These are phyloP conservation scores for Periconia digitata DNA, from an alignment of 2,329 filamentous ascomycete genomes.

Conservation along the genomic window DNA sequence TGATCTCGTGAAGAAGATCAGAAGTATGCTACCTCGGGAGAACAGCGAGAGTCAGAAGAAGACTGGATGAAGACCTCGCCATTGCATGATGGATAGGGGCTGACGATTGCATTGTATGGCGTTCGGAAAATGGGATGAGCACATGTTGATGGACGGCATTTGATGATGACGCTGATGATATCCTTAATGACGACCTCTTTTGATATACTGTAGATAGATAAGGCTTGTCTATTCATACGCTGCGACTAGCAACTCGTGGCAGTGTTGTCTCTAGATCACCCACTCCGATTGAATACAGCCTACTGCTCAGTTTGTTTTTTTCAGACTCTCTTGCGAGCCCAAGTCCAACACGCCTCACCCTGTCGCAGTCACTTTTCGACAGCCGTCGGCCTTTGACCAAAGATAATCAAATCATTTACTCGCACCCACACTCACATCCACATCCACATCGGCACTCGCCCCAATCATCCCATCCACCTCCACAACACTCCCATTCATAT, in stretches of 20 bases:
- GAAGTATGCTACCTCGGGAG: constrained; percentile 15
- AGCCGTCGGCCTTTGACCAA: no score
- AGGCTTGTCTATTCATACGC: no score
- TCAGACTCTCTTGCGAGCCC: background rate
- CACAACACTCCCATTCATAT: constrained; percentile 52
- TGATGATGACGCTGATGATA: background rate
- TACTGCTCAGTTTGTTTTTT: background rate
- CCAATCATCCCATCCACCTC: constrained; percentile 52
- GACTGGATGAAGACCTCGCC: background rate
- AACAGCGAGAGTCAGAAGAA: background rate
- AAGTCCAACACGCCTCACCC: background rate
- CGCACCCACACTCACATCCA: constrained; percentile 1
- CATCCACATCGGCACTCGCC: constrained; percentile 30
- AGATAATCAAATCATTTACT: background rate
- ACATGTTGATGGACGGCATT: background rate
- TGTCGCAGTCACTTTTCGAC: background rate
- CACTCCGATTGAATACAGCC: no score
- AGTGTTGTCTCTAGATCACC: background rate
- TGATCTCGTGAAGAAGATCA: constrained; percentile 34
- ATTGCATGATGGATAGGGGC: background rate
- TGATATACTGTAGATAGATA: background rate
- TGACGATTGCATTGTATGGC: background rate
- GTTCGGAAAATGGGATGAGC: background rate
- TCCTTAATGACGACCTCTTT: background rate
- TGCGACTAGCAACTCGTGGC: no score